These are phyloP conservation scores for Irpex sp. DNA, from an alignment of 1,284 basidiomycete species.

Conservation along the genomic window DNA sequence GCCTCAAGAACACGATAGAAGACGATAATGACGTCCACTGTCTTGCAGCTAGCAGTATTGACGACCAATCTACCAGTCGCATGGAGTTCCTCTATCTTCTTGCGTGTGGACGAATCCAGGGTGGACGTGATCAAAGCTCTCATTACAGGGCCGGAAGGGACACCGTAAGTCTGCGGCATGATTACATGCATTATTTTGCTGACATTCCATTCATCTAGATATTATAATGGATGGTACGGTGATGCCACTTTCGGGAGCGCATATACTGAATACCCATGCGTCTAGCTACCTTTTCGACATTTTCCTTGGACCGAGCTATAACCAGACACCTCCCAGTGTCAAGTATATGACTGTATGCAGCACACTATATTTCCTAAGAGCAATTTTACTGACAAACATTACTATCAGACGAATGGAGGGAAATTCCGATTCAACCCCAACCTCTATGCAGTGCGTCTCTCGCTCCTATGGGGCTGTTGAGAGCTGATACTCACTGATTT, in stretches of 20 bases:
- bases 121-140: slow-evolving; percentile 89
- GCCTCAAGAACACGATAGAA: slow-evolving; percentile 10
- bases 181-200: slow-evolving; percentile 2
- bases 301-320: slow-evolving; percentile 81
- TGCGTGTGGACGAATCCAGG: slow-evolving; percentile 82
- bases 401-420: slow-evolving; percentile 78
- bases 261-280: neutral
- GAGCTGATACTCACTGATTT: neutral
- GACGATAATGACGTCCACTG: neutral
- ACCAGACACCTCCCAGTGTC: slow-evolving; percentile 76
- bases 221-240: slow-evolving; percentile 77
- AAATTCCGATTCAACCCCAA: slow-evolving; percentile 91
- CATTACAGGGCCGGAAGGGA: slow-evolving; percentile 88
- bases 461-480: neutral
- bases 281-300: slow-evolving; percentile 80
- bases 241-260: slow-evolving; percentile 4
- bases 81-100: slow-evolving; percentile 88
- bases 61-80: slow-evolving; percentile 87
- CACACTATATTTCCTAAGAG: neutral
- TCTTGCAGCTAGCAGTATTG: slow-evolving; percentile 74
- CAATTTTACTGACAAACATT: slow-evolving; percentile 10
- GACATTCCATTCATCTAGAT: slow-evolving; percentile 38
- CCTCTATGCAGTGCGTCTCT: slow-evolving; percentile 69
- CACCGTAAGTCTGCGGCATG: slow-evolving; percentile 60
- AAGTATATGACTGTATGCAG: slow-evolving; percentile 85